Evolutionary conservation across 129 eudicot species (phyloP).

Genomic region (Flaveria trinervia): DNA sequence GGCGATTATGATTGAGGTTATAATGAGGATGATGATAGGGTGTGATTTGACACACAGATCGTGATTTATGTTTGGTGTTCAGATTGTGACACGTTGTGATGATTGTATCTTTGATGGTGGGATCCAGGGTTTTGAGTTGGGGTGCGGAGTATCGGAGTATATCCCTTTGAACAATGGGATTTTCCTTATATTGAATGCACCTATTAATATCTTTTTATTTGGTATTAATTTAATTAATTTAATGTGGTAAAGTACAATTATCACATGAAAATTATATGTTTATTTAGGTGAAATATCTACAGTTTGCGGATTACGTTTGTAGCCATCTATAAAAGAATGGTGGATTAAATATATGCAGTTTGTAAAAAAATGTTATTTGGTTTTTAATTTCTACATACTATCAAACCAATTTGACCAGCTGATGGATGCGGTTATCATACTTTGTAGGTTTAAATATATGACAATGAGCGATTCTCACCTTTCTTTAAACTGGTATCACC

Average conservation of each 20-base stretch:
- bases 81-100: constrained; percentile 22
- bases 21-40: constrained; percentile 26
- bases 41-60: constrained; percentile 13
- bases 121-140: not conserved
- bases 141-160: not conserved
- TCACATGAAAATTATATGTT: no score
- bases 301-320: no score
- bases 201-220: no score
- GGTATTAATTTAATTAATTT: no score
- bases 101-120: not conserved
- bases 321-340: no score
- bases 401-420: no score
- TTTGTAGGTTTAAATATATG: constrained; percentile 64
- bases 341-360: no score
- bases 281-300: no score
- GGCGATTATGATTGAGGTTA: constrained; percentile 19
- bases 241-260: no score
- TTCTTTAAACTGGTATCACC: constrained; percentile 68
- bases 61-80: not conserved
- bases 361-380: no score
- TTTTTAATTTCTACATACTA: no score
- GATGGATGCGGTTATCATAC: constrained; percentile 32
- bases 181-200: not conserved
- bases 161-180: not conserved
- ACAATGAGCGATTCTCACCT: constrained; percentile 81